Conservation (phyloP, 1,284 basidiomycete genomes). For the Melampsora occidentalis region DNA sequence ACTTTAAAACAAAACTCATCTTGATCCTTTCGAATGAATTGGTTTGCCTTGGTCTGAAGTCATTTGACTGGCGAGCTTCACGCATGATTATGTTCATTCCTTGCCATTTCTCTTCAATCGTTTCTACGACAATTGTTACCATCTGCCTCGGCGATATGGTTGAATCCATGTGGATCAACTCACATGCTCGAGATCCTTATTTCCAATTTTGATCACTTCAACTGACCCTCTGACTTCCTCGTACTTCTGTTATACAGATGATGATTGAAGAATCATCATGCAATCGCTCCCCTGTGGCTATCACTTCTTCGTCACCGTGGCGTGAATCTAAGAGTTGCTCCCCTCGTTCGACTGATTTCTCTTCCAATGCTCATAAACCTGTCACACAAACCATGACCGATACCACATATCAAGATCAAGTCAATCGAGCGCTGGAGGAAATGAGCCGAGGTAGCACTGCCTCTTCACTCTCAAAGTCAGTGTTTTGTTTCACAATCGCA, state of each 20-base stretch:
- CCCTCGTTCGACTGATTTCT: neutral
- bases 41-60: neutral
- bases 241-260: neutral
- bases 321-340: neutral
- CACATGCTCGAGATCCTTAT: neutral
- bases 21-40: neutral
- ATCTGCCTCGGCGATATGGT: neutral
- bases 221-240: neutral
- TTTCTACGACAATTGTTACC: neutral
- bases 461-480: slow-evolving; percentile 1
- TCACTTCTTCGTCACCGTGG: neutral
- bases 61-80: neutral
- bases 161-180: neutral
- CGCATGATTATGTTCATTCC: neutral
- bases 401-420: neutral
- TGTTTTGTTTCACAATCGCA: neutral
- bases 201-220: neutral
- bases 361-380: neutral
- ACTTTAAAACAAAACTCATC: neutral
- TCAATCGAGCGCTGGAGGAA: neutral
- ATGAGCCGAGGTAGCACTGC: slow-evolving; percentile 7
- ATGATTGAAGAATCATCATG: neutral
- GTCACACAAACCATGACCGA: slow-evolving; percentile 2
- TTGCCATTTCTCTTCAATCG: neutral
- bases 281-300: neutral